Evolutionary conservation across 192 early-diverging fungal genomes (phyloP), one percentile per base, ranked within the genome.

Genomic region (Podila minutissima): DNA sequence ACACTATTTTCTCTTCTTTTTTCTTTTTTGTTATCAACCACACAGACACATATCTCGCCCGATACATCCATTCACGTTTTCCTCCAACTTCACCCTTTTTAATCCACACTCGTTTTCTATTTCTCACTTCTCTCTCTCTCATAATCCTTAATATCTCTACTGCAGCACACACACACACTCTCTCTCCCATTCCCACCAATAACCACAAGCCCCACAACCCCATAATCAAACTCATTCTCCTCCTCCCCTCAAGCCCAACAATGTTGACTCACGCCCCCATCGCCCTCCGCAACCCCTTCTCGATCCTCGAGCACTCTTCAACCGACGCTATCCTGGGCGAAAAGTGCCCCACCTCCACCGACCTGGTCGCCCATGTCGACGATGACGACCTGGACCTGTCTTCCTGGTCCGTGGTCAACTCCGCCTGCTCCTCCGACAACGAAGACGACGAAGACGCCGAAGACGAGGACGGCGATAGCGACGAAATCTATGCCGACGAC

Each of bases 401-500:
- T 2, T 67, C 70, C 49, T 81, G 77, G 77, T 81, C 71, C 13
- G 62, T 81, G 19, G 71, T 81, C 33, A 81, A 68, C 66, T 73
- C 71, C 9, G 57, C 77, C 28, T 68, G 35, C 24, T 61, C 60
- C n/a, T 69, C 71, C 5, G 69, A 78, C 20, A 63, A 59, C 20
- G 77, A 81, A 29, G 67, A 81, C 10, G 62, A 65, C 35, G 58
- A 58, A 29, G 57, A 59, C 6, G n/a, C n/a, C n/a, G n/a, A n/a
- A n/a, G 58, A 59, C 15, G 62, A 66, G 19, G 74, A 69, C 15
- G 46, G 66, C 10, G 75, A 78, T 28, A 63, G 46, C 4, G 77
- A 78, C 28, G 69, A 71, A 29, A 66, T 78, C 37, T 71, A 71
- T 55, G 62, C 64, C 41, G 70, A 24, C 46, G 20, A 22, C 29